Conservation (phyloP, 805 yeast genomes). For the Metschnikowia sp. region DNA sequence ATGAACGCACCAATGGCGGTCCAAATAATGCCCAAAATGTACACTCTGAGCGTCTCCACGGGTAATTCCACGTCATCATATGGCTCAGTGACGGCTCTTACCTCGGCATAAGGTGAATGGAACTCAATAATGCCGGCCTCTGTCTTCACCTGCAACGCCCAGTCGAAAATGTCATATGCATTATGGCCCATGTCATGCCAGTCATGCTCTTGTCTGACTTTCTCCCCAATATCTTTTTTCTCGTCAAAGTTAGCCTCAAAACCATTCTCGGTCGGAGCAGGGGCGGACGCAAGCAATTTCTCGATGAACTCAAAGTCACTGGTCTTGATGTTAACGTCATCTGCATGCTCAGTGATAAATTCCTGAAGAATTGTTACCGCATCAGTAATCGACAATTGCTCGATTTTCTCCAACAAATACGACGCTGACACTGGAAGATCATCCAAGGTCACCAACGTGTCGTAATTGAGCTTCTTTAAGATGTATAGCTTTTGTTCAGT, state of each 20-base stretch:
- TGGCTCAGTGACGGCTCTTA: conserved; percentile 39
- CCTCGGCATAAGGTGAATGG: conserved; percentile 42
- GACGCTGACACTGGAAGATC: conserved; percentile 33
- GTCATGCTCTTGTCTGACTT: neutral
- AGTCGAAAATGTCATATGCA: conserved; percentile 20
- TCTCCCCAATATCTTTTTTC: conserved; percentile 10
- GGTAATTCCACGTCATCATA: conserved; percentile 33
- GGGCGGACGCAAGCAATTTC: conserved; percentile 11
- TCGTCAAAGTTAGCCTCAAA: conserved; percentile 11
- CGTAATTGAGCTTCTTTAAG: conserved; percentile 27
- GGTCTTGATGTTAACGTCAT: conserved; percentile 47
- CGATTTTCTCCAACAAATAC: conserved; percentile 42
- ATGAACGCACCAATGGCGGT: conserved; percentile 28
- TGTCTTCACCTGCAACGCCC: conserved; percentile 32
- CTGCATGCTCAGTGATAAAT: conserved; percentile 39
- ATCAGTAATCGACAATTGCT: conserved; percentile 32
- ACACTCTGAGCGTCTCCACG: conserved; percentile 37
- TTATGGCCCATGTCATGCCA: conserved; percentile 2
- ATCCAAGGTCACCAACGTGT: conserved; percentile 25
- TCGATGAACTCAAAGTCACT: conserved; percentile 33
- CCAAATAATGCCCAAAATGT: conserved; percentile 20
- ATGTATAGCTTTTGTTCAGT: conserved; percentile 26
- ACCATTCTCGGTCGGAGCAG: neutral
- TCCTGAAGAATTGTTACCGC: conserved; percentile 38
- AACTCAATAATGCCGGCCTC: conserved; percentile 36